Base-by-base conservation (phyloP, 2,329 filamentous ascomycete species). In the Ceratocystiopsis minuta region DNA sequence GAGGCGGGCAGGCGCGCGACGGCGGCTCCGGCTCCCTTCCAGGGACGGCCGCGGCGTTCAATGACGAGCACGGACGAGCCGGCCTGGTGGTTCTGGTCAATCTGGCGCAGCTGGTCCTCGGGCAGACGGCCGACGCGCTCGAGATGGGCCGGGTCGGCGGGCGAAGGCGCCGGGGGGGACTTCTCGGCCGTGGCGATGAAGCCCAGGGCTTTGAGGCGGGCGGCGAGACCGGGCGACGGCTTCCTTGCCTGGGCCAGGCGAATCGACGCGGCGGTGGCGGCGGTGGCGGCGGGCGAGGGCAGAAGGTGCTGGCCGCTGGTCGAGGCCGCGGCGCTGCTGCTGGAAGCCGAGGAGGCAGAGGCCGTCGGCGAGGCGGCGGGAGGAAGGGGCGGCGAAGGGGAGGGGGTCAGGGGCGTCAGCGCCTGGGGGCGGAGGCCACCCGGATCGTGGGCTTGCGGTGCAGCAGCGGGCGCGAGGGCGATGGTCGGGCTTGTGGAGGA, bases 41-140 rank as follows among this genome's bases (percentile, higher is more conserved):
- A 85, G 51, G 78, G 71, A 54, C 75, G 74, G 55, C 79, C 79
- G 53, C 77, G 70, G 54, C 77, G 69, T 57, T 77, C 67, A 52
- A 82, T 63, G 49, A 62, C 63, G 49, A 64, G 63, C 48, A 54
- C 54, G 49, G 55, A 48, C 18, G 70, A 72, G 54, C 65, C 65
- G 45, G 72, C 68, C 49, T 70, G 68, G 55, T 81, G 76, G 45
- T 73, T 71, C 50, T 72, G 65, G 61, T 86, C 79, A 52, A 85
- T 69, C 53, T 75, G 67, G 50, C 74, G 70, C 44, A 85, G 66
- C 52, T 83, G 78, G 49, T 76, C 66, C 57, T 83, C 75, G 51
- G 79, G 68, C 42, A 85, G 73, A 46, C 79, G 75, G 49, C 79
- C 79, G 52, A 83, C 66, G 53, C 62, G 60, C 40, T 71, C 67